A percentile compares a stretch with the other conserved stretches of the same genome.
These are phyloP conservation scores for Mycena vulgaris DNA, from an alignment of 768 basidiomycete species.

Conservation along the genomic window DNA sequence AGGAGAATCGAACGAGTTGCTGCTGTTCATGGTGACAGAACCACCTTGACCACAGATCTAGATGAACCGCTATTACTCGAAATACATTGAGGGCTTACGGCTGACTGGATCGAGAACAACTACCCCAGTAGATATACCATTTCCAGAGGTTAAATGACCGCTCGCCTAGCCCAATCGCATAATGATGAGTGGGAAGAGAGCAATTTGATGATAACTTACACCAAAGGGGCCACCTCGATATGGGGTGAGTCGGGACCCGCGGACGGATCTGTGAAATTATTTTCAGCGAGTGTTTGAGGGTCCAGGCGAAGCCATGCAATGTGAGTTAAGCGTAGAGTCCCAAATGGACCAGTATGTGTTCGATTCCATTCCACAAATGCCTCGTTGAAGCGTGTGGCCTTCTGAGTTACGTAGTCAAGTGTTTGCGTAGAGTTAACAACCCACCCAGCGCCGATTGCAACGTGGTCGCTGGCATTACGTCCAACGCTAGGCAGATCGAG, in stretches of 20 bases:
- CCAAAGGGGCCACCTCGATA: conserved; percentile 50
- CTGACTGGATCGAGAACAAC: conserved; percentile 25
- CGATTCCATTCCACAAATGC: conserved; percentile 38
- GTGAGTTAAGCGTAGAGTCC: conserved; percentile 29
- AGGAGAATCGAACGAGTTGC: conserved; percentile 45
- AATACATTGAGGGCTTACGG: background rate
- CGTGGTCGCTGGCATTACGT: conserved; percentile 8
- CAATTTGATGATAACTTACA: conserved; percentile 35
- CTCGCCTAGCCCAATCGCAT: background rate
- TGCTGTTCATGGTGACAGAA: conserved; percentile 50
- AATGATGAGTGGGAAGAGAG: background rate
- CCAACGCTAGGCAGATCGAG: conserved; percentile 43
- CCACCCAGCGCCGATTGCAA: conserved; percentile 11
- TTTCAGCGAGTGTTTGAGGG: conserved; percentile 45
- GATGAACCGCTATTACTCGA: background rate
- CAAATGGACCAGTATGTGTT: conserved; percentile 32
- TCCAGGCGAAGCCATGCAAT: conserved; percentile 46
- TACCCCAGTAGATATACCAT: conserved; percentile 16
- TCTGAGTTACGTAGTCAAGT: conserved; percentile 22
- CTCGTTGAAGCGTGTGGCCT: conserved; percentile 34
- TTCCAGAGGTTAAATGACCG: conserved; percentile 12
- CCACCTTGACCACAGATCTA: conserved; percentile 36
- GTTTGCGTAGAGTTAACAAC: conserved; percentile 26
- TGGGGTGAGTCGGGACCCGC: conserved; percentile 54
- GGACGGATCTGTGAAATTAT: conserved; percentile 51